phyloP scores from a whole-genome alignment of 202 grass and related monocot genomes.

The Carex arenaria region DNA sequence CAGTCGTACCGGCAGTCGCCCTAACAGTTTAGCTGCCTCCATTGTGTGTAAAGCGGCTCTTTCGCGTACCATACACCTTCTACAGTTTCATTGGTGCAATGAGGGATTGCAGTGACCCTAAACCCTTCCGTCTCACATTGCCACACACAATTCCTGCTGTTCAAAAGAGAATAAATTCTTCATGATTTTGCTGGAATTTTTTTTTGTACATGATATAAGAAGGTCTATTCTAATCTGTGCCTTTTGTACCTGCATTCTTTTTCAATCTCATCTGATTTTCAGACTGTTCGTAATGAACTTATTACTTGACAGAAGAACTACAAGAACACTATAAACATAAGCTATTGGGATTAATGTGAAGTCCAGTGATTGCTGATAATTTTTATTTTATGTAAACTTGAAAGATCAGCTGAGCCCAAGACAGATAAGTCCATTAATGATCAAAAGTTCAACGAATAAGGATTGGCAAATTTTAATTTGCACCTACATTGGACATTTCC shows the following conservation, averaged over 20 bases:
- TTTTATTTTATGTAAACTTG: background rate
- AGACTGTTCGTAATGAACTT: background rate
- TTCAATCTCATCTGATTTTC: background rate
- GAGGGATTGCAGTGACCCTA: conserved; percentile 32
- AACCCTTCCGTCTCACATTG: conserved; percentile 54
- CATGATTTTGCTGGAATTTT: background rate
- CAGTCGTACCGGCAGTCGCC: conserved; percentile 73
- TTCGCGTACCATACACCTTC: conserved; percentile 51
- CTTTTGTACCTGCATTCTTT: background rate
- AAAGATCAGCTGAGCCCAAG: background rate
- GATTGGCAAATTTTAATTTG: background rate
- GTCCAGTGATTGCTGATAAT: background rate
- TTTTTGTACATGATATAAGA: background rate
- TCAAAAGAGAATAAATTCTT: background rate
- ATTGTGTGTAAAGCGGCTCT: conserved; percentile 61
- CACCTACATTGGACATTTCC: background rate
- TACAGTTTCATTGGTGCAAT: conserved; percentile 46
- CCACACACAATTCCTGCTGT: conserved; percentile 54
- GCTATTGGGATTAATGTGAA: background rate
- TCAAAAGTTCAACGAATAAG: background rate
- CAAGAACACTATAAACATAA: background rate
- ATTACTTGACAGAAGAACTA: background rate
- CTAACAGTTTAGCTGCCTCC: conserved; percentile 66
- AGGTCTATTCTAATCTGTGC: background rate
- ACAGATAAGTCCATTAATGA: background rate